Evolutionary conservation across 2,329 filamentous ascomycete genomes (phyloP).

Genomic region (Fusarium dimerum): DNA sequence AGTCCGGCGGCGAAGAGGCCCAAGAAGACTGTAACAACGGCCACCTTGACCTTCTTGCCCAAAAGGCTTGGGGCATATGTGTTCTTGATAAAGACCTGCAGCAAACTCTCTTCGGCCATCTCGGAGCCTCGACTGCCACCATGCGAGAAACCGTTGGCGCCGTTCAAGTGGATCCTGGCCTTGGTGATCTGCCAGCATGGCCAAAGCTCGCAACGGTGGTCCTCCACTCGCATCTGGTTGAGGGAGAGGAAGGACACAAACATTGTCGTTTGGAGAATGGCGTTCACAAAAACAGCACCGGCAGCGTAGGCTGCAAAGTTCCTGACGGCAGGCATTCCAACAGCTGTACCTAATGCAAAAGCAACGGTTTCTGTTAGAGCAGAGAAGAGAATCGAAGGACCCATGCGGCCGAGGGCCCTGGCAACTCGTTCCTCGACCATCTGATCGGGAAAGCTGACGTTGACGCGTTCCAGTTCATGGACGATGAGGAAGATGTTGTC

Average conservation of each 20-base stretch:
- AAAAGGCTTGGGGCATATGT: slow-evolving; percentile 82
- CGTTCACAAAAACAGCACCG: slow-evolving; percentile 95
- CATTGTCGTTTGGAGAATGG: slow-evolving; percentile 94
- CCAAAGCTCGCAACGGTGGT: slow-evolving; percentile 85
- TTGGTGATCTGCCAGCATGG: slow-evolving; percentile 83
- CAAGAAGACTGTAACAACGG: slow-evolving; percentile 78
- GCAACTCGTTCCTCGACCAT: slow-evolving; percentile 84
- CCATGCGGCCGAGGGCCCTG: slow-evolving; percentile 90
- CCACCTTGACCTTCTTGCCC: slow-evolving; percentile 75
- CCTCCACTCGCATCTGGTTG: slow-evolving; percentile 89
- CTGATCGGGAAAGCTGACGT: slow-evolving; percentile 86
- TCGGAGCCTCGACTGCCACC: slow-evolving; percentile 65
- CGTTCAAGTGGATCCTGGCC: slow-evolving; percentile 66
- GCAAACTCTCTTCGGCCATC: slow-evolving; percentile 76
- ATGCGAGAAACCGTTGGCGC: slow-evolving; percentile 54
- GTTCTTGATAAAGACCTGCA: slow-evolving; percentile 90
- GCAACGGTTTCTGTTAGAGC: slow-evolving; percentile 93
- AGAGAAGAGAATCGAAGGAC: slow-evolving; percentile 92
- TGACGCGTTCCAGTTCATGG: slow-evolving; percentile 95
- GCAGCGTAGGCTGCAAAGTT: slow-evolving; percentile 98
- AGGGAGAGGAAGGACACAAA: slow-evolving; percentile 89
- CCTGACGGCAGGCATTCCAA: slow-evolving; percentile 95
- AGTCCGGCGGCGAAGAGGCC: slow-evolving; percentile 84
- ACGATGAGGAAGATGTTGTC: slow-evolving; percentile 99
- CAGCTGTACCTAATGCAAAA: slow-evolving; percentile 88